Conservation (phyloP, 1,284 basidiomycete species). For the Erythrobasidium hasegawianum region DNA sequence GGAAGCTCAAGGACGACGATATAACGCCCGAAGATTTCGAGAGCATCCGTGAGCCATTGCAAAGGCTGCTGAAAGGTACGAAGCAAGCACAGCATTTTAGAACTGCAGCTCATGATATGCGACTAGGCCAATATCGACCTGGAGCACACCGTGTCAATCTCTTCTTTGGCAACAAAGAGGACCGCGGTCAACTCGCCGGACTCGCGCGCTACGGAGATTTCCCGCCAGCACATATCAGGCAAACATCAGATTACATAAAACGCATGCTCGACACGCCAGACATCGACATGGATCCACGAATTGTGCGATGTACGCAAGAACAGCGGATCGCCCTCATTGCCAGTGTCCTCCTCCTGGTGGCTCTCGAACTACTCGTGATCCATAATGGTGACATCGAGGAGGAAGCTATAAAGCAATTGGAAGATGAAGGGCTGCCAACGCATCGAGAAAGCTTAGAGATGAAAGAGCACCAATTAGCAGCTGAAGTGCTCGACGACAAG, state of each 20-base stretch:
- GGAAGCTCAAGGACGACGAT: background rate
- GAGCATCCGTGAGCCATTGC: background rate
- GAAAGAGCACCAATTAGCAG: constrained; percentile 8
- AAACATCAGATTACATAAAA: constrained; percentile 15
- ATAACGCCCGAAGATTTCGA: background rate
- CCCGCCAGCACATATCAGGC: constrained; percentile 1
- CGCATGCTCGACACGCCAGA: constrained; percentile 1
- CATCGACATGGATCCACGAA: background rate
- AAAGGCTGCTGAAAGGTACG: background rate
- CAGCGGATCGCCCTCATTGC: constrained; percentile 9
- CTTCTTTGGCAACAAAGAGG: constrained; percentile 2
- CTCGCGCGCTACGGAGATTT: constrained; percentile 15
- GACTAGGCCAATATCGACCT: constrained; percentile 13
- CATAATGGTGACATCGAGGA: background rate
- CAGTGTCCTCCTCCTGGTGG: constrained; percentile 8
- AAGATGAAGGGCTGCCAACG: background rate
- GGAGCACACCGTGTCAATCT: background rate
- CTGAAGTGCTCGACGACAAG: background rate
- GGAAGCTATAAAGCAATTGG: background rate
- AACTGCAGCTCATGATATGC: background rate
- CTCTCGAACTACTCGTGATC: constrained; percentile 15
- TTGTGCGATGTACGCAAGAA: background rate
- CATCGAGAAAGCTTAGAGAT: background rate
- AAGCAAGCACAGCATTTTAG: background rate
- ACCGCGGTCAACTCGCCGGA: background rate